These are phyloP conservation scores for Yamadazyma paraphyllophila DNA, from an alignment of 805 yeast species.

Conservation along the genomic window DNA sequence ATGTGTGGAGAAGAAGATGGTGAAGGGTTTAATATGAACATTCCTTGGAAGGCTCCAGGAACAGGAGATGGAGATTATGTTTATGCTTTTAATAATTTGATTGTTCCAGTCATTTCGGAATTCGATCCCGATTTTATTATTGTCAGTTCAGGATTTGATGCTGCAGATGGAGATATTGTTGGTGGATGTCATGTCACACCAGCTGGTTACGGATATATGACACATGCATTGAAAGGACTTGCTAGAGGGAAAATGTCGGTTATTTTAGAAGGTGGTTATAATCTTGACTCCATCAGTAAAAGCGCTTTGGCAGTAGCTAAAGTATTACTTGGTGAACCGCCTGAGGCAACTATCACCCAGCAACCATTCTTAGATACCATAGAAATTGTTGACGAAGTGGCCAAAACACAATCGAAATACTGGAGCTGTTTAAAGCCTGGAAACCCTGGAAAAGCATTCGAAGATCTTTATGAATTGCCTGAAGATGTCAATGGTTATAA, in stretches of 20 bases:
- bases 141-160: conserved; percentile 95
- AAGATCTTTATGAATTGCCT: conserved; percentile 40
- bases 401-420: conserved; percentile 74
- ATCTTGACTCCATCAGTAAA: conserved; percentile 82
- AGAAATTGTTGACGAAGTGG: conserved; percentile 77
- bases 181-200: conserved; percentile 97
- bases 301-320: conserved; percentile 92
- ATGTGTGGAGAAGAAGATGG: conserved; percentile 86
- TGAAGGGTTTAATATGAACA: conserved; percentile 81
- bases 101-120: conserved; percentile 86
- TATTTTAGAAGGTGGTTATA: conserved; percentile 95
- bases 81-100: conserved; percentile 81
- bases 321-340: conserved; percentile 92
- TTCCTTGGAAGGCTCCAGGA: conserved; percentile 92
- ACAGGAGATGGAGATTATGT: conserved; percentile 95
- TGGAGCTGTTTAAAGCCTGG: conserved; percentile 87
- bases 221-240: conserved; percentile 81
- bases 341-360: conserved; percentile 65
- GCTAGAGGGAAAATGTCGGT: conserved; percentile 90
- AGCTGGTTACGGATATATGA: conserved; percentile 94
- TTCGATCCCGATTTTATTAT: conserved; percentile 91
- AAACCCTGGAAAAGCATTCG: conserved; percentile 36
- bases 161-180: conserved; percentile 96
- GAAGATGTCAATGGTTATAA: conserved; percentile 23
- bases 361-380: conserved; percentile 77